Conservation (phyloP, 2,329 filamentous ascomycete species). For the Drechslerella dactyloides region DNA sequence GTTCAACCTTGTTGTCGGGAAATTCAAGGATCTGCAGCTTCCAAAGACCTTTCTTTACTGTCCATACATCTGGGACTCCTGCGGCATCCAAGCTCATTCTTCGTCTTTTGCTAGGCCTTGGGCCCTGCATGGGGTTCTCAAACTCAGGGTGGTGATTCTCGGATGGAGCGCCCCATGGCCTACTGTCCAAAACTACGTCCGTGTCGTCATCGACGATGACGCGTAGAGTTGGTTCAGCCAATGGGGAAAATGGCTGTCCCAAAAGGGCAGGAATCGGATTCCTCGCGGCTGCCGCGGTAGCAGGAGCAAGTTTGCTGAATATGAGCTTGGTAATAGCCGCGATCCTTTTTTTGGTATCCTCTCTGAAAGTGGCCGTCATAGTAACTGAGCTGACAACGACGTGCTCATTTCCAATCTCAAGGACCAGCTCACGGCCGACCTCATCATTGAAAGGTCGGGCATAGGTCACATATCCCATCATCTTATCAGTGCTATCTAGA, state of each 20-base stretch:
- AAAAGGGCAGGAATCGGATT: slow-evolving; percentile 24
- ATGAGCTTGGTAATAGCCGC: slow-evolving; percentile 39
- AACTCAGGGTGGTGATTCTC: slow-evolving; percentile 41
- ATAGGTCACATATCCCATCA: slow-evolving; percentile 73
- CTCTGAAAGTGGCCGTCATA: slow-evolving; percentile 45
- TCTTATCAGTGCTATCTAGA: slow-evolving; percentile 59
- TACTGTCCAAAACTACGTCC: slow-evolving; percentile 36
- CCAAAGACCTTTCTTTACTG: slow-evolving; percentile 44
- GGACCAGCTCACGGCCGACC: slow-evolving; percentile 72
- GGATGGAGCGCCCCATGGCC: slow-evolving; percentile 30
- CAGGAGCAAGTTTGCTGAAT: slow-evolving; percentile 39
- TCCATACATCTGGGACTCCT: slow-evolving; percentile 37
- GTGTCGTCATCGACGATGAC: slow-evolving; percentile 45
- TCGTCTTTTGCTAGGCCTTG: slow-evolving; percentile 36
- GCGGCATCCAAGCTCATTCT: slow-evolving; percentile 32
- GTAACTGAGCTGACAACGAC: slow-evolving; percentile 56
- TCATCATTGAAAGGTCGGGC: slow-evolving; percentile 86
- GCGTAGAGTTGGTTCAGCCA: slow-evolving; percentile 24
- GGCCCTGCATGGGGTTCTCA: slow-evolving; percentile 48
- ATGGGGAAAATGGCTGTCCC: slow-evolving; percentile 31
- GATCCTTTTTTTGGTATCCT: slow-evolving; percentile 46
- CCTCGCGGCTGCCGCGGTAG: slow-evolving; percentile 24
- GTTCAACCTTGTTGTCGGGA: slow-evolving; percentile 43
- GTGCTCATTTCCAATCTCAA: slow-evolving; percentile 76
- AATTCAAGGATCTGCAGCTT: slow-evolving; percentile 47